Base-by-base conservation (phyloP, 345 rosid species). In the Populus alba region DNA sequence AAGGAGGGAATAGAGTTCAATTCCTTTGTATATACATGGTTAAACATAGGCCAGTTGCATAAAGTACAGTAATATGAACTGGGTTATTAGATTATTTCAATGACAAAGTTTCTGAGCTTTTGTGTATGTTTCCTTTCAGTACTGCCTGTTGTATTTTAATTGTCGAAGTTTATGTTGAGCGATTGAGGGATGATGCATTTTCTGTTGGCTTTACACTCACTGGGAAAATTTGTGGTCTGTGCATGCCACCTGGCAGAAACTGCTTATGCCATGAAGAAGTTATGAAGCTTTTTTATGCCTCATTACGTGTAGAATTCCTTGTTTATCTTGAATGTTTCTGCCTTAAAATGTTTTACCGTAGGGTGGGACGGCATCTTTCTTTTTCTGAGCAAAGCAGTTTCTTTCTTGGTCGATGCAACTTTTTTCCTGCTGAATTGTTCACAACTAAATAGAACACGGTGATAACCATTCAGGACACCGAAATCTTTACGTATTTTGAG, bases 1-100 rank as follows among this genome's bases (percentile, higher is more conserved):
- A 22, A 15, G 31, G 5, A 23, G 63, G 17, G 25, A 38, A 6
- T 39, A 41, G 35, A 49, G 33, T 49, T 49, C 29, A 49, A 41
- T 53, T 75, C 49, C 39, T 45, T 15, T 45, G 20, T 75, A 17
- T 68, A 25, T 67, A 68, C 62, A 68, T 68, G 73, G 65, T 25
- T 53, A 25, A 47, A 59, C 12, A 8, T 22, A 66, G n/a, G 23
- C 16, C 57, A 66, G 62, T 41, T 71, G 77, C 69, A 39, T 55
- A 5, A 69, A 78, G 76, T 78, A 68, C 75, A 75, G 67, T 13
- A 41, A 63, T 70, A 43, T 63, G 20, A 49, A 31, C 51, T 25
- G 67, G 23, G 43, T 68, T 39, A 10, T 15, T 25, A 23, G 29
- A 12, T 41, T 61, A 39, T 63, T 62, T 27, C 70, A 23, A 27